Evolutionary conservation across 805 yeast genomes (phyloP).

Genomic region (Monosporozyma aerobia): DNA sequence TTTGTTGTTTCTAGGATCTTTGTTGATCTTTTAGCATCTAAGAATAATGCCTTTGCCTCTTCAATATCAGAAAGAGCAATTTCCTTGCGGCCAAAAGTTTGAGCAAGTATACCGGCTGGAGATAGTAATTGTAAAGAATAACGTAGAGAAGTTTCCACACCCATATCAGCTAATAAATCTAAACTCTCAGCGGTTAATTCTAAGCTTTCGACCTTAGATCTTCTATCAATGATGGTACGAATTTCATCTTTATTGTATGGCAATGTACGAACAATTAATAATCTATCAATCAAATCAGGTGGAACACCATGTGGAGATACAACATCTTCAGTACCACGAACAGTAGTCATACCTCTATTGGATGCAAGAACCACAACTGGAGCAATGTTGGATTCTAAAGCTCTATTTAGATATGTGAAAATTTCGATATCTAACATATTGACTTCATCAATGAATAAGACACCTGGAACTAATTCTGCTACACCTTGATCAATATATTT

Average conservation of each 20-base stretch:
- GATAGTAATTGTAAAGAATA: constrained; percentile 86
- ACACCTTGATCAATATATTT: constrained; percentile 97
- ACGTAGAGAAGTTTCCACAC: constrained; percentile 72
- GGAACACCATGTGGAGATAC: constrained; percentile 96
- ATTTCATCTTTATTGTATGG: constrained; percentile 84
- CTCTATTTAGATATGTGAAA: constrained; percentile 89
- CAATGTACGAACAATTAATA: constrained; percentile 83
- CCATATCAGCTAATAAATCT: constrained; percentile 62
- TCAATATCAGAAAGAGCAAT: constrained; percentile 64
- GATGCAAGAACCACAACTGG: constrained; percentile 95
- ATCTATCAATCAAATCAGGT: constrained; percentile 84
- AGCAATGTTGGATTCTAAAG: constrained; percentile 83
- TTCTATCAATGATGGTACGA: constrained; percentile 66
- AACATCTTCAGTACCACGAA: constrained; percentile 81
- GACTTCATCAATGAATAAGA: constrained; percentile 93
- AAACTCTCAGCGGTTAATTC: constrained; percentile 61
- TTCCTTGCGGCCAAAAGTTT: constrained; percentile 61
- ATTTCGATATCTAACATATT: constrained; percentile 97
- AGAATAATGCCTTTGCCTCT: constrained; percentile 71
- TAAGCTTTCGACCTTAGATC: constrained; percentile 71
- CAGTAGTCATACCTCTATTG: constrained; percentile 85
- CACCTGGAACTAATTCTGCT: constrained; percentile 97
- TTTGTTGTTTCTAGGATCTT: constrained; percentile 40
- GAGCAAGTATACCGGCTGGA: constrained; percentile 80
- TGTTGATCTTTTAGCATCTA: constrained; percentile 80